A percentile compares a stretch with the other conserved stretches of the same genome.
phyloP scores from a whole-genome alignment of 192 early-diverging fungal genomes.

The Coemansia brasiliensis region DNA sequence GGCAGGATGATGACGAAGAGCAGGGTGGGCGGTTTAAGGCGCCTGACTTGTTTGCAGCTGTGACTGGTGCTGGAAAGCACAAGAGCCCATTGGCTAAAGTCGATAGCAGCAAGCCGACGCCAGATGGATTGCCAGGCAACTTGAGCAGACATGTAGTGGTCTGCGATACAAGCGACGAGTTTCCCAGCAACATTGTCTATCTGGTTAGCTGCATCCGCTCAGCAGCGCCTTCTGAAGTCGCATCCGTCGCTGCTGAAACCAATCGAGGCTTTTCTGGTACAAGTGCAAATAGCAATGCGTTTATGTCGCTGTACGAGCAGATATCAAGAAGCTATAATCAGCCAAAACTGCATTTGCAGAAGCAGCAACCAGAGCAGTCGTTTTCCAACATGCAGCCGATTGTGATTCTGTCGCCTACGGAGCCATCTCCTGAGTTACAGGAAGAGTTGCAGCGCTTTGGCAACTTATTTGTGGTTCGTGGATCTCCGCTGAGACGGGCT shows the following conservation, averaged over 20 bases:
- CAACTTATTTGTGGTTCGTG: constrained; percentile 58
- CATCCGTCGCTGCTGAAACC: constrained; percentile 18
- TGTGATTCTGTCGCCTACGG: constrained; percentile 59
- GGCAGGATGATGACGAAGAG: not conserved
- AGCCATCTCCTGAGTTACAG: constrained; percentile 44
- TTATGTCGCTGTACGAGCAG: constrained; percentile 52
- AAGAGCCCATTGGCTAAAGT: too few species aligned
- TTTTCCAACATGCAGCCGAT: constrained; percentile 56
- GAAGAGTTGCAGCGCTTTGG: constrained; percentile 55
- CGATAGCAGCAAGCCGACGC: constrained; percentile 9
- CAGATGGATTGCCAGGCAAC: constrained; percentile 37
- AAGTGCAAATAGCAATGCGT: not conserved
- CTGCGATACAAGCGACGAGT: constrained; percentile 60
- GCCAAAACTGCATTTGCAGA: not conserved
- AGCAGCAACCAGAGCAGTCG: not conserved
- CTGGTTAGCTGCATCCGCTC: constrained; percentile 67
- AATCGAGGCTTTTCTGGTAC: not conserved
- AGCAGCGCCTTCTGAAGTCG: constrained; percentile 49
- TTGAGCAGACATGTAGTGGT: constrained; percentile 63
- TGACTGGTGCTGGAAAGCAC: not conserved
- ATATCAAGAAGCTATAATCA: constrained; percentile 48
- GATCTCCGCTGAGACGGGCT: constrained; percentile 59
- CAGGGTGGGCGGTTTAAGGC: constrained; percentile 3
- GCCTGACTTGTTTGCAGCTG: not conserved
- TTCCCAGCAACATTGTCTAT: constrained; percentile 67